Evolutionary conservation across 2,329 filamentous ascomycete genomes (phyloP).

Genomic region (Pestalotiopsis sp.): DNA sequence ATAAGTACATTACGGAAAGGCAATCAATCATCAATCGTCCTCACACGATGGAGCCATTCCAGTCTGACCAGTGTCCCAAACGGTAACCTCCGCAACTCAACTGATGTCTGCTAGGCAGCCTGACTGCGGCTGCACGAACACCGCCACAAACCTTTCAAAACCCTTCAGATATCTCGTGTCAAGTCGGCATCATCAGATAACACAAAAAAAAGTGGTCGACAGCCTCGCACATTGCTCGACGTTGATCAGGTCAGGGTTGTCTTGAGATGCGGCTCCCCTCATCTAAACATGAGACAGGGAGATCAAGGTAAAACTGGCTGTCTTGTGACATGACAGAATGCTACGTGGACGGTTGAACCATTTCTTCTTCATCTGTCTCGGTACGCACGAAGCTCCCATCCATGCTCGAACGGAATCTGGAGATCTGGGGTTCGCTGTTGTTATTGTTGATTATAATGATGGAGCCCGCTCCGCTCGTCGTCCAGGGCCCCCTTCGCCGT

Average conservation of each 20-base stretch:
- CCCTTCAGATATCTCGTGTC: not conserved
- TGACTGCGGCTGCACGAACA: too few relatives aligned
- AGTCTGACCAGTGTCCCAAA: not conserved
- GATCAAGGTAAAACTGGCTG: conserved; percentile 1
- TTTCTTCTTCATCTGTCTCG: not conserved
- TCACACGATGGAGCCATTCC: not conserved
- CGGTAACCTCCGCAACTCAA: not conserved
- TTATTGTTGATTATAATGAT: not conserved
- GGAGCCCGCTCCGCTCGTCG: not conserved
- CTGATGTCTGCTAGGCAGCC: too few relatives aligned
- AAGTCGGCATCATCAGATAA: not conserved
- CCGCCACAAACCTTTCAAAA: too few relatives aligned
- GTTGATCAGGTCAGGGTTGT: not conserved
- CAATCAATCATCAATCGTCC: not conserved
- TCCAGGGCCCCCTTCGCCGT: not conserved
- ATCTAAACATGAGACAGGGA: conserved; percentile 9
- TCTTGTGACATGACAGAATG: not conserved
- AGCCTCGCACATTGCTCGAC: conserved; percentile 7
- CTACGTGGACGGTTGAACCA: not conserved
- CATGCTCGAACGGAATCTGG: not conserved
- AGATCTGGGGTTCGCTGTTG: conserved; percentile 7
- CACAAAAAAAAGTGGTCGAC: not conserved
- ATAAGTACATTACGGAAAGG: not conserved
- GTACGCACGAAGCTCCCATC: not conserved
- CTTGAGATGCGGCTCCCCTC: conserved; percentile 6